Evolutionary conservation across 2,329 filamentous ascomycete species (phyloP).

Genomic region (Tolypocladium pustulatum): DNA sequence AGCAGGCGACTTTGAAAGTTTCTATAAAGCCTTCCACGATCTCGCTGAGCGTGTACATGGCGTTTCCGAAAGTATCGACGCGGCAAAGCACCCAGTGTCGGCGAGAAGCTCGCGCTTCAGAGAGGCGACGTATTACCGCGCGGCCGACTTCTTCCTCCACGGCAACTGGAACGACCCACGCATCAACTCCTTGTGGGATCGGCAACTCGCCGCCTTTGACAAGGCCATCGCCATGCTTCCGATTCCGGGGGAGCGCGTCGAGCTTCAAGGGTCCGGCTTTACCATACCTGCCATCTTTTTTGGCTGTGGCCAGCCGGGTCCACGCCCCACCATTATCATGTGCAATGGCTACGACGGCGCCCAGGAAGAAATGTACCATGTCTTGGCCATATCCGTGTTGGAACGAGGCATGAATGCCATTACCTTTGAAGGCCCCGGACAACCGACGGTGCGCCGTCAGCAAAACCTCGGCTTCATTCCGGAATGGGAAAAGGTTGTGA

Average conservation of each 20-base stretch:
- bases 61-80: conserved; percentile 9
- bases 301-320: conserved; percentile 5
- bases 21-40: conserved; percentile 9
- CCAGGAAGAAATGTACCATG: conserved; percentile 32
- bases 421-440: conserved; percentile 34
- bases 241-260: conserved; percentile 22
- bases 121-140: conserved; percentile 29
- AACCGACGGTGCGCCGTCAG: conserved; percentile 25
- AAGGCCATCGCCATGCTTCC: conserved; percentile 23
- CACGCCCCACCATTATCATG: conserved; percentile 27
- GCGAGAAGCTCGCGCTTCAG: conserved; percentile 20
- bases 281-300: conserved; percentile 25
- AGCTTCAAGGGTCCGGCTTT: conserved; percentile 20
- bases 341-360: conserved; percentile 31
- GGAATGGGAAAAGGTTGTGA: conserved; percentile 30
- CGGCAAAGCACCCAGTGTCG: conserved; percentile 12
- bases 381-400: conserved; percentile 20
- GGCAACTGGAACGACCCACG: conserved; percentile 28
- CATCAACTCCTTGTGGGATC: conserved; percentile 25
- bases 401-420: conserved; percentile 30
- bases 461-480: conserved; percentile 31
- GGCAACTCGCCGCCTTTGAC: conserved; percentile 25
- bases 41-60: conserved; percentile 11
- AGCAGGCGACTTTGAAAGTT: conserved; percentile 13
- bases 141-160: conserved; percentile 30